Base-by-base conservation (phyloP, 2,329 filamentous ascomycete genomes). In the Tolypocladium tundrense region DNA sequence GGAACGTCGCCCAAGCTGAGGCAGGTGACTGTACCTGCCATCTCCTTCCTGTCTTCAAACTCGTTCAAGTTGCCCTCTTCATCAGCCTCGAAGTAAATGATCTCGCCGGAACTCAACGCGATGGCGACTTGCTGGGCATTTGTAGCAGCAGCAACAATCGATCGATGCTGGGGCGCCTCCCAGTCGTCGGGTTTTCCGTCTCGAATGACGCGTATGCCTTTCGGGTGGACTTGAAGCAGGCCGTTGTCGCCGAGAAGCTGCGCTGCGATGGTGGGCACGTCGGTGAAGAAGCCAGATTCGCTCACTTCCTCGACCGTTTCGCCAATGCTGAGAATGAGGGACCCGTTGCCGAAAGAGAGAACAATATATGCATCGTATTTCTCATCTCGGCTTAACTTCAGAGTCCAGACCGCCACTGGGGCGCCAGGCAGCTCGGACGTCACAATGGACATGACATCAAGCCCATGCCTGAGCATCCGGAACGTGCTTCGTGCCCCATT, bases 81-180 rank as follows among this genome's bases (percentile, higher is more conserved):
- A 67, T 97, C 94, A 85, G 97, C 93, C 70, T 99, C 95, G 65
- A 99, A 99, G 69, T 97, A 99, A 48, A 96, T 90, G 62, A 99
- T 93, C 71, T 99, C 94, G 42, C 93, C 93, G 10, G 92, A 97
- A 69, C 92, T 97, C 33, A 99, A 79, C 1, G 94, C 94, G 54
- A 97, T 87, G 4, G 91, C 91, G 33, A 99, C 90, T 73, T 99
- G 94, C 48, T 90, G 85, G 66, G 93, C 87, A 67, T 99, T 99
- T 19, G 93, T 94, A 1, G 93, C 88, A 40, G 93, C 95, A 10
- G 93, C 91, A 53, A 97, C 91, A 62, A 99, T 97, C 0, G 93
- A 95, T 27, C 94, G 85, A 77, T 99, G 93, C 64, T 95, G 88
- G 0, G 95, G 95, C 6, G 90, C 88, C 16, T 89, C 86, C 94